These are phyloP conservation scores for Stephania cephalantha DNA, from an alignment of 164 flowering plant species.

Conservation along the genomic window DNA sequence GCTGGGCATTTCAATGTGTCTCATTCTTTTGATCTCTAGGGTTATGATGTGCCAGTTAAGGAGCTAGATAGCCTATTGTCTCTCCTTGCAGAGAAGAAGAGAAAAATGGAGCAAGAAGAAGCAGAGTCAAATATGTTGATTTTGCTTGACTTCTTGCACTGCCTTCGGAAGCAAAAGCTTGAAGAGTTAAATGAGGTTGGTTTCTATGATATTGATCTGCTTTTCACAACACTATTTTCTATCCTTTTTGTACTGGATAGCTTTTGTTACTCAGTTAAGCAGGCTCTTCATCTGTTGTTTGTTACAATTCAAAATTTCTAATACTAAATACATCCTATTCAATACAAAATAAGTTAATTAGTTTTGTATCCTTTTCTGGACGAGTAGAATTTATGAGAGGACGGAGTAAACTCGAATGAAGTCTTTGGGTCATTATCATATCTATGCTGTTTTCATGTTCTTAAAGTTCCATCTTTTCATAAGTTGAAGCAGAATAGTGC, in stretches of 20 bases:
- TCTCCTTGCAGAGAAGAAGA: slow-evolving; percentile 81
- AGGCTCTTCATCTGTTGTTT: not conserved
- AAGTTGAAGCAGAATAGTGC: not conserved
- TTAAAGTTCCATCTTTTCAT: not conserved
- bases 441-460: not conserved
- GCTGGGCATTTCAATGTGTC: slow-evolving; percentile 17
- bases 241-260: not conserved
- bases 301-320: not conserved
- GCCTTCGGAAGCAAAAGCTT: slow-evolving; percentile 71
- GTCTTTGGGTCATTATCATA: not conserved
- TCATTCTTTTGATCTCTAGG: slow-evolving; percentile 45
- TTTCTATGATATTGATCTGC: not conserved
- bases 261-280: not conserved
- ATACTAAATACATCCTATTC: not conserved
- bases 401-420: not conserved
- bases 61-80: slow-evolving; percentile 70
- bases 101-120: slow-evolving; percentile 95
- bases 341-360: not conserved
- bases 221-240: not conserved
- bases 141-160: slow-evolving; percentile 69
- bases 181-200: slow-evolving; percentile 85
- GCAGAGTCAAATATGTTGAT: slow-evolving; percentile 89
- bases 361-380: not conserved
- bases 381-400: not conserved
- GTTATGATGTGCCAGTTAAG: slow-evolving; percentile 78